A percentile compares a stretch with the other conserved stretches of the same genome.
Conservation (phyloP, 1,284 basidiomycete species). For the Ganoderma lucidum region DNA sequence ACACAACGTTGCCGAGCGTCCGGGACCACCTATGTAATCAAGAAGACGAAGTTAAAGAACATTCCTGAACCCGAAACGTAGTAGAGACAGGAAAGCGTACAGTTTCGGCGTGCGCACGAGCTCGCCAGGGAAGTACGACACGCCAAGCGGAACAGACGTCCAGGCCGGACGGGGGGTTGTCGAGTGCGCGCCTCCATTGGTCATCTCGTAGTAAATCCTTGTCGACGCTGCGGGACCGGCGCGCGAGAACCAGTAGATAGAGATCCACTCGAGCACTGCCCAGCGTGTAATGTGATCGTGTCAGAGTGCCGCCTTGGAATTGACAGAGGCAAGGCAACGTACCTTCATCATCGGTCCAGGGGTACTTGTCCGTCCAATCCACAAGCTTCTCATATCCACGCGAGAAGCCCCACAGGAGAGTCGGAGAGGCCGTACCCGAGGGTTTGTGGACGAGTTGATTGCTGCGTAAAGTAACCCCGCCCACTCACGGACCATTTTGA, state of each 20-base stretch:
- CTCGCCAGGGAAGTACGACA: constrained; percentile 59
- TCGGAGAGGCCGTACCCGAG: constrained; percentile 62
- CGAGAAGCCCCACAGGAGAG: constrained; percentile 62
- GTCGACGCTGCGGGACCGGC: constrained; percentile 60
- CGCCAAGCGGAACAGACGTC: constrained; percentile 52
- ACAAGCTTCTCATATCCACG: constrained; percentile 69
- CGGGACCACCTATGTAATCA: constrained; percentile 30
- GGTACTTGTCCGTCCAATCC: constrained; percentile 59
- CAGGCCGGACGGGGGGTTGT: neutral
- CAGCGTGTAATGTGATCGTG: neutral
- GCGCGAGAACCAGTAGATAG: constrained; percentile 66
- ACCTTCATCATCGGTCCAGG: constrained; percentile 61
- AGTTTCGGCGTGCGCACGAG: constrained; percentile 44
- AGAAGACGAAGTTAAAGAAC: neutral
- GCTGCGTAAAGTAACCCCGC: constrained; percentile 46
- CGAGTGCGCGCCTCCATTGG: neutral
- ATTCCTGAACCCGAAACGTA: neutral
- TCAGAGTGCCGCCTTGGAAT: neutral
- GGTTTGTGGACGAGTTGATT: constrained; percentile 62
- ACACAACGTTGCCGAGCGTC: constrained; percentile 37
- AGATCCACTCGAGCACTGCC: constrained; percentile 33
- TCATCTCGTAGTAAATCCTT: constrained; percentile 60
- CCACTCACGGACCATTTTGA: neutral
- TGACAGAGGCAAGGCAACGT: too few species aligned
- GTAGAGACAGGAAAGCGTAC: constrained; percentile 40